Conservation (phyloP, 352 stramenopile species). For the Pythium sp. region DNA sequence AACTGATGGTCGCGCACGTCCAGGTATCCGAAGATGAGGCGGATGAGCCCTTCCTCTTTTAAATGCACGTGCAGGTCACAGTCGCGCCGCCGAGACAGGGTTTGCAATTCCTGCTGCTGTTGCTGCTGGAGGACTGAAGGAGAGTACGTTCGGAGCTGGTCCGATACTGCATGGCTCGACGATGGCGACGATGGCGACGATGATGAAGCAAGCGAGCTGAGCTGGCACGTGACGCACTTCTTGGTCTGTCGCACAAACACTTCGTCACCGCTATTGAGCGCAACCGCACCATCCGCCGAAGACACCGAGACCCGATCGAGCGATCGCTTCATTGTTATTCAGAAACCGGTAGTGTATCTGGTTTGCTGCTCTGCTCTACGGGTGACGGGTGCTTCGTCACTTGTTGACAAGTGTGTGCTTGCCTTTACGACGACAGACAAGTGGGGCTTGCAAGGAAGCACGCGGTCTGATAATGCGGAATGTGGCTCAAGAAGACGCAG, state of each 20-base stretch:
- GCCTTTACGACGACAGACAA: background rate
- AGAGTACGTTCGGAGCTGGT: background rate
- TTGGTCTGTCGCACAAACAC: conserved; percentile 16
- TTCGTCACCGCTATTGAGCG: conserved; percentile 9
- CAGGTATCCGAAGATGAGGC: conserved; percentile 61
- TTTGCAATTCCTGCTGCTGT: background rate
- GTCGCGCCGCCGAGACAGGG: conserved; percentile 4
- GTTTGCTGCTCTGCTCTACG: background rate
- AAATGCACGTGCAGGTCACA: conserved; percentile 41
- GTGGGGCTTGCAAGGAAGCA: background rate
- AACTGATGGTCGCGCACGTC: conserved; percentile 75
- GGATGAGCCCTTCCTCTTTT: conserved; percentile 59
- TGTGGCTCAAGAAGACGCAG: background rate
- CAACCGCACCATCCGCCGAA: background rate
- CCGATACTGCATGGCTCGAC: background rate
- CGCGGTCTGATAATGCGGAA: background rate
- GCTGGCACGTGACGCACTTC: conserved; percentile 17
- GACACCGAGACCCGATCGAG: conserved; percentile 32
- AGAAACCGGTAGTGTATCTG: background rate
- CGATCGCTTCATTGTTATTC: conserved; percentile 42
- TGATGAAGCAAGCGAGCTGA: conserved; percentile 4
- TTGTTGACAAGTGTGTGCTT: conserved; percentile 13
- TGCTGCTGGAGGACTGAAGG: background rate
- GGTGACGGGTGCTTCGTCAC: conserved; percentile 8
- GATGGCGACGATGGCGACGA: background rate